phyloP scores from a whole-genome alignment of 2,329 filamentous ascomycete genomes.

The Xylaria sp. region DNA sequence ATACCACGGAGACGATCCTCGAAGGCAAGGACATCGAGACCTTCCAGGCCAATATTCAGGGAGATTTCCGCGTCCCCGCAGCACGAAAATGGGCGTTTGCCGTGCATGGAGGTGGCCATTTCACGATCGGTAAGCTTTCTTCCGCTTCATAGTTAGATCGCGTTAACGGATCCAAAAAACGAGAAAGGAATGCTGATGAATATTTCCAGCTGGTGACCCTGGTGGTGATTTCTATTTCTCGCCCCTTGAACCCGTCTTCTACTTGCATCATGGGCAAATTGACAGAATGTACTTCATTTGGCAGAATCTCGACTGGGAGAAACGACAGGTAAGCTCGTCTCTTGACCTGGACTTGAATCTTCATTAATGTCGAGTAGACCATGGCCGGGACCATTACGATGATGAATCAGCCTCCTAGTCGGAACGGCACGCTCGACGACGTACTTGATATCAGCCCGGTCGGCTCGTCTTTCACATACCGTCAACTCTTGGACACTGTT shows the following conservation, averaged over 20 bases:
- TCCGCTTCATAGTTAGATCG: background rate
- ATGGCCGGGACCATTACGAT: constrained; percentile 56
- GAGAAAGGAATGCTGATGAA: constrained; percentile 6
- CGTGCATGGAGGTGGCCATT: constrained; percentile 52
- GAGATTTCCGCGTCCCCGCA: constrained; percentile 48
- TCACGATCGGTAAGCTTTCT: constrained; percentile 46
- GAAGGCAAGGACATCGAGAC: constrained; percentile 49
- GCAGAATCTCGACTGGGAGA: constrained; percentile 57
- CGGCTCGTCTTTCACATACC: constrained; percentile 43
- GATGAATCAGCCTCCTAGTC: constrained; percentile 53
- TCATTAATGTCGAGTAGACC: constrained; percentile 41
- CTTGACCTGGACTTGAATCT: background rate
- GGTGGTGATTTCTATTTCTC: constrained; percentile 57
- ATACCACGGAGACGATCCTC: constrained; percentile 53
- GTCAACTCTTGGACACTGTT: constrained; percentile 54
- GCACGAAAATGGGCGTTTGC: constrained; percentile 44
- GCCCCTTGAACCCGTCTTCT: constrained; percentile 58
- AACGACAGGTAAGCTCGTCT: constrained; percentile 47
- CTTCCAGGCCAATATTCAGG: constrained; percentile 56
- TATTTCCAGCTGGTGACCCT: constrained; percentile 54
- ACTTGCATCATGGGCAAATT: constrained; percentile 57
- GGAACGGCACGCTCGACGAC: constrained; percentile 56
- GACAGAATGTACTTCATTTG: constrained; percentile 61
- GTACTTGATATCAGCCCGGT: constrained; percentile 45
- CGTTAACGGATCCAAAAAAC: background rate